Base-by-base conservation (phyloP, 139 green algal species). In the Chlorella sp. region DNA sequence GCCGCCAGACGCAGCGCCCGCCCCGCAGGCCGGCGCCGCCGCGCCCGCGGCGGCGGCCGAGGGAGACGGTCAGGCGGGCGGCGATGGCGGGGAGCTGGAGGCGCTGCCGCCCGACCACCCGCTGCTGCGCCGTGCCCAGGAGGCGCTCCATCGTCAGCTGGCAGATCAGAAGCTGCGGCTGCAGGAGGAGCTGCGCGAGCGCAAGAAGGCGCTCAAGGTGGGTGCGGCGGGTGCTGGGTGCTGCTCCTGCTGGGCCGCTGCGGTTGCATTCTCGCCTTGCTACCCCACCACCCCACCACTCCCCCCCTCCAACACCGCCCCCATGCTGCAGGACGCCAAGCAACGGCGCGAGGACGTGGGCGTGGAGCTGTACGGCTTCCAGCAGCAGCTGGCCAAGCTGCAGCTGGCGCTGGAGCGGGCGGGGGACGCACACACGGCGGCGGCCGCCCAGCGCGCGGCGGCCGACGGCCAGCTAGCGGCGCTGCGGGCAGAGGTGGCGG, bases 361-460 rank as follows among this genome's bases (percentile, higher is more conserved):
- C 41, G 95, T 98, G 67, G 94, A 97, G 92, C 92, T 98, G 21
- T 98, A 98, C 85, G 94, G 94, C 36, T 96, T 95, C 67, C 96
- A 98, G 91, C 94, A 98, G 88, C 93, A 95, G 64, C 90, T 98
- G 36, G 95, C 94, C 20, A 92, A 92, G 78, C 91, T 98, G 72
- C 95, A 98, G 91, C 89, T 95, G 84, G 60, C 82, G 9, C 89
- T 98, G 80, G 96, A 97, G 72, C 87, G 92, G 65, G 90, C 92
- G 12, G 91, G 96, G 71, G 92, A 96, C 30, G 91, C 91, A 17
- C 74, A 70, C 70, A 36, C 78, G 90, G 89, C 88, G 87, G 72
- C 47, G 11, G 28, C 25, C 17, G 26, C 75, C 3, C 34, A 16
- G 18, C 80, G 63, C 0, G 39, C n/a, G 28, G 83, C 94, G 89